A percentile compares a stretch with the other conserved stretches of the same genome.
These are phyloP conservation scores for Zygoascus biomembranicola DNA, from an alignment of 805 yeast genomes.

Conservation along the genomic window DNA sequence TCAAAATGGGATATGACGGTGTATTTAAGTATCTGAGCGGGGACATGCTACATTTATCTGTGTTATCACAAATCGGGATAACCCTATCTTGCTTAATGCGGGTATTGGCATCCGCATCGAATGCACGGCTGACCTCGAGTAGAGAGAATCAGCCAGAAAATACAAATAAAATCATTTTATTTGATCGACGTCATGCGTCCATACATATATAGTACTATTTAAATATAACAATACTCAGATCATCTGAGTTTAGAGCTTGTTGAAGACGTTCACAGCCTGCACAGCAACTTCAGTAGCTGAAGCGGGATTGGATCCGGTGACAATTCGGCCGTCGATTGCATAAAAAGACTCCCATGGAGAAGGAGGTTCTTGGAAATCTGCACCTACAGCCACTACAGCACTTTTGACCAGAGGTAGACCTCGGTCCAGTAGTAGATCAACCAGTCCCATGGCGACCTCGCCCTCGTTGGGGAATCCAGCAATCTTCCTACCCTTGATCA, in stretches of 20 bases:
- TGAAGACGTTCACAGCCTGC: constrained; percentile 3
- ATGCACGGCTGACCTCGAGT: no score
- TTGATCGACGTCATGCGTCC: no score
- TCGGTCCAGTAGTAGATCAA: constrained; percentile 22
- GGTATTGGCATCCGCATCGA: no score
- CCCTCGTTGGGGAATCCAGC: constrained; percentile 58
- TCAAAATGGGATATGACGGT: background rate
- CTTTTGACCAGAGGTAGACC: constrained; percentile 33
- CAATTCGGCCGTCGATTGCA: constrained; percentile 48
- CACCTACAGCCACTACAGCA: constrained; percentile 35
- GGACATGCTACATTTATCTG: no score
- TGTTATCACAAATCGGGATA: no score
- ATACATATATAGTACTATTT: no score
- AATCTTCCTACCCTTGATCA: constrained; percentile 44
- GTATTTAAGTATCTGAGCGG: no score
- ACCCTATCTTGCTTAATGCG: no score
- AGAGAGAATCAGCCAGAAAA: no score
- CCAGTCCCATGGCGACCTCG: constrained; percentile 32
- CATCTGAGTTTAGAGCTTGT: background rate
- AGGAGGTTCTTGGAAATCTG: constrained; percentile 43
- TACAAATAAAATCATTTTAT: no score
- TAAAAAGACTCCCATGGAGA: constrained; percentile 43
- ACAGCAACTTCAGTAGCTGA: constrained; percentile 14
- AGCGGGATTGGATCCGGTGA: constrained; percentile 62
- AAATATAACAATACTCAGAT: no score